These are phyloP conservation scores for Suillus alpinus DNA, from an alignment of 768 basidiomycete genomes.

Conservation along the genomic window DNA sequence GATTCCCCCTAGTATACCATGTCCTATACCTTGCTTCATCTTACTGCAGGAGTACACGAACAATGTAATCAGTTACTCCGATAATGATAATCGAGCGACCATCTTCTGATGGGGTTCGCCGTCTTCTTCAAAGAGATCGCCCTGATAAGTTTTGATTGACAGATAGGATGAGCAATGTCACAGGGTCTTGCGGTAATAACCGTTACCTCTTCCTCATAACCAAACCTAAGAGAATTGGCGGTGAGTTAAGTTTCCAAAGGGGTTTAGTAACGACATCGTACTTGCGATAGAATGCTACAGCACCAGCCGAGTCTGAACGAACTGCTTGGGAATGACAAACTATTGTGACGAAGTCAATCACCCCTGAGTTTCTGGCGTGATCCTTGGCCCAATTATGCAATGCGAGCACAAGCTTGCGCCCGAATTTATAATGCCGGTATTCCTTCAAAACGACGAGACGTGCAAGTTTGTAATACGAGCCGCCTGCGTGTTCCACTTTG, in stretches of 20 bases:
- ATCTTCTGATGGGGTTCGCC: constrained; percentile 87
- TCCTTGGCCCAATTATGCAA: constrained; percentile 58
- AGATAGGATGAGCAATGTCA: constrained; percentile 10
- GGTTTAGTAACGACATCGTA: constrained; percentile 30
- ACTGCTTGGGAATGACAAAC: constrained; percentile 67
- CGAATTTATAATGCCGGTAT: constrained; percentile 63
- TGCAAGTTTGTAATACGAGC: constrained; percentile 64
- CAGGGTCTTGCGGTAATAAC: constrained; percentile 30
- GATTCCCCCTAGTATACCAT: constrained; percentile 30
- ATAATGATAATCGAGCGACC: constrained; percentile 53
- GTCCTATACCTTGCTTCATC: constrained; percentile 27
- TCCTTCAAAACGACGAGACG: constrained; percentile 67
- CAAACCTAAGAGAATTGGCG: constrained; percentile 47
- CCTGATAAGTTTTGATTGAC: constrained; percentile 41
- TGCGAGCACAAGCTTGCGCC: constrained; percentile 59
- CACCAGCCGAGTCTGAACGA: constrained; percentile 30
- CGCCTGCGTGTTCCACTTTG: constrained; percentile 31
- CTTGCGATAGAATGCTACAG: constrained; percentile 75
- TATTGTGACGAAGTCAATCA: constrained; percentile 38
- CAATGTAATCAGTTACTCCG: constrained; percentile 24
- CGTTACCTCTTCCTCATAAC: constrained; percentile 57
- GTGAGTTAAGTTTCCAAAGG: constrained; percentile 11
- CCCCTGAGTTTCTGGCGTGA: constrained; percentile 30
- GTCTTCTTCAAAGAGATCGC: constrained; percentile 75
- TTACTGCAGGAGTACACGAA: constrained; percentile 20